Evolutionary conservation across 176 grass and related monocot species (phyloP), one percentile per base, ranked within the genome.

Genomic region (Carex pumila): DNA sequence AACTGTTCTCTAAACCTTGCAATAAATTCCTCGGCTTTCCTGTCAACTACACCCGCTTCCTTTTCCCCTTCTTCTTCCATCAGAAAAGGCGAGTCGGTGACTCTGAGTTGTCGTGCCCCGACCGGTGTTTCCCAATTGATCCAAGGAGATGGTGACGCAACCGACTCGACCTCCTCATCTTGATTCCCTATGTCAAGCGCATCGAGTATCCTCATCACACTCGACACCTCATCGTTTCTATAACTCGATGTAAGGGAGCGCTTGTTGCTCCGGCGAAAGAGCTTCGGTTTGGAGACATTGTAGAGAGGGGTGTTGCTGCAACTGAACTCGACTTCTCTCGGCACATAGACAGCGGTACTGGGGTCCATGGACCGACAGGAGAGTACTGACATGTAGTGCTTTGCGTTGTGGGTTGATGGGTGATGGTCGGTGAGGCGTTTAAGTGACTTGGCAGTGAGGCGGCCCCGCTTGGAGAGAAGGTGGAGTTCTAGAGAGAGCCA

Each of bases 11-110:
- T 80, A 90, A 98, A 98, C 91, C 88, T 78, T 61, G 21, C 22
- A 88, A 98, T 98, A 81, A 98, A 98, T 88, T 94, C 91, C 86
- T 98, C 95, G 21, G 95, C 95, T 63, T 92, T 80, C 75, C 54
- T 60, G 62, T 98, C 92, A 73, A 93, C 93, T 13, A 53, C 79
- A 21, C 87, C 74, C 17, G 17, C 88, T 39, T 78, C 73, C 81
- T 53, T 80, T 21, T 53, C 81, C 25, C 79, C 90, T 15, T 89
- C 92, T 78, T 84, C 88, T 59, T 65, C 78, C 29, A 14, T 45
- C 25, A 65, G 45, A 58, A 88, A 93, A 4, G 93, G 95, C 41
- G 91, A 98, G 56, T 95, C 92, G 1, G 95, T 90, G 36, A 95
- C 84, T 65, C 92, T 21, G 3, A 71, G 85, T 68, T 64, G 81